Evolutionary conservation across 139 green algal genomes (phyloP), one percentile per base, ranked within the genome.

Genomic region (Zygnema cylindricum): DNA sequence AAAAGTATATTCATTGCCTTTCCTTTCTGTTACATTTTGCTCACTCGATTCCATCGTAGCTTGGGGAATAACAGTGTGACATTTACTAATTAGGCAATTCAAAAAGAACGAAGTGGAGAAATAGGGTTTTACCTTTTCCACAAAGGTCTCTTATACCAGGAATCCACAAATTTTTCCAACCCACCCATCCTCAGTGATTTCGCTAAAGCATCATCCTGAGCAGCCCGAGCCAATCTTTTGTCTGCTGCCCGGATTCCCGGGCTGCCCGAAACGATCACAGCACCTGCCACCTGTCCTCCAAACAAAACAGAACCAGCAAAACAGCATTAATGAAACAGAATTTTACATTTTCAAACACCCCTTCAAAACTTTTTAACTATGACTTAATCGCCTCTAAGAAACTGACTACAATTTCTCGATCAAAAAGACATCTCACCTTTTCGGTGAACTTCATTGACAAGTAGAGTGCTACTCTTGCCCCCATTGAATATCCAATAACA

Each of bases 401-500:
- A 30, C 30, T 35, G 57, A 73, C 30, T 73, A 69, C 41, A 2
- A 21, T 21, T 42, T 69, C 16, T n/a, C n/a, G n/a, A n/a, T n/a
- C n/a, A n/a, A 41, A 1, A 1, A 16, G 36, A 7, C 3, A 22
- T 57, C 43, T 36, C 81, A 87, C 81, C 43, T 75, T 69, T 30
- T 78, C 57, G 16, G 25, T 69, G 55, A 79, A 1, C n/a, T 36
- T 55, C 40, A 88, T 73, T 33, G 54, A 84, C 2, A 89, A n/a
- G 49, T 88, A 73, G 3, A 93, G 85, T 1, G 91, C 91, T 1
- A 93, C 7, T 1, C 91, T 71, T 25, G 84, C 91, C 1, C 91
- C 91, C 77, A 93, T 87, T 55, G 84, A 91, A 55, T 93, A 93
- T 1, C 91, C 91, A 39, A 92, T 88, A 0, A 93, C 0, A 36